Conservation (phyloP, 2,329 filamentous ascomycete species). For the Fonsecaea nubica region DNA sequence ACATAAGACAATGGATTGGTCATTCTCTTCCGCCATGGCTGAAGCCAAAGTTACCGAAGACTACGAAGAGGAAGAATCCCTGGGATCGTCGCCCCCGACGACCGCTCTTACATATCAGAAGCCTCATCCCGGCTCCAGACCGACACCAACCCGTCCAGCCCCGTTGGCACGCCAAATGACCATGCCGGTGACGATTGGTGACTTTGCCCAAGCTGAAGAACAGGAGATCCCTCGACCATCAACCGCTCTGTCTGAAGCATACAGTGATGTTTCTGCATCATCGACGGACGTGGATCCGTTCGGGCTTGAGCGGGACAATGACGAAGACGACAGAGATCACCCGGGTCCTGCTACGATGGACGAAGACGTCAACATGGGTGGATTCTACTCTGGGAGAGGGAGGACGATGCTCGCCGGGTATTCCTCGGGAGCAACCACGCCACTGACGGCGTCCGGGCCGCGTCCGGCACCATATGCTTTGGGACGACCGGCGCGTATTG, state of each 20-base stretch:
- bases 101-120: slow-evolving; percentile 7
- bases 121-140: slow-evolving; percentile 20
- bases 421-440: slow-evolving; percentile 21
- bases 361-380: slow-evolving; percentile 29
- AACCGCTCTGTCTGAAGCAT: slow-evolving; percentile 38
- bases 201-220: slow-evolving; percentile 35
- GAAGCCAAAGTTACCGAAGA: slow-evolving; percentile 39
- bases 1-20: slow-evolving; percentile 46
- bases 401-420: slow-evolving; percentile 34
- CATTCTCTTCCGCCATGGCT: slow-evolving; percentile 54
- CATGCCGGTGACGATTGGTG: slow-evolving; percentile 38
- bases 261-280: slow-evolving; percentile 36
- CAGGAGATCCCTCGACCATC: slow-evolving; percentile 35
- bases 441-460: slow-evolving; percentile 30
- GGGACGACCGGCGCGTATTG: slow-evolving; percentile 27
- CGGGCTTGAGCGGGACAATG: slow-evolving; percentile 35
- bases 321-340: slow-evolving; percentile 31
- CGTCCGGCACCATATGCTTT: slow-evolving; percentile 29
- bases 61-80: slow-evolving; percentile 7
- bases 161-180: slow-evolving; percentile 38
- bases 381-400: slow-evolving; percentile 35
- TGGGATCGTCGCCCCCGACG: slow-evolving; percentile 27
- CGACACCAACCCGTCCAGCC: slow-evolving; percentile 34
- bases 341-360: slow-evolving; percentile 38
- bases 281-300: slow-evolving; percentile 40